Conservation (phyloP, 306 rosid genomes). For the Corylus avellana region DNA sequence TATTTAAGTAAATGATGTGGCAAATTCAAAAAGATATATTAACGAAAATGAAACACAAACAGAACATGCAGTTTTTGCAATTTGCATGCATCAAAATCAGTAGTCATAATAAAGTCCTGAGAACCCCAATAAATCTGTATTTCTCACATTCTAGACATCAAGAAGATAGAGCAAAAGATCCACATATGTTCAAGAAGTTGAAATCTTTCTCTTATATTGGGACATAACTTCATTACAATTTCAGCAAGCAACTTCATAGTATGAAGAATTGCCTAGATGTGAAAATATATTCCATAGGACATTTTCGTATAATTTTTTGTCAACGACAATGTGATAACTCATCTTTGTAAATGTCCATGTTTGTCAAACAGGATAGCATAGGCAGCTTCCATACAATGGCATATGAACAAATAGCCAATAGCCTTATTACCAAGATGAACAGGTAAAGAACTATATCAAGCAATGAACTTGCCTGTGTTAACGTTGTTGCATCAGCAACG, state of each 20-base stretch:
- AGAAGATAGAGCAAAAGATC: not conserved
- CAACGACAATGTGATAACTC: not conserved
- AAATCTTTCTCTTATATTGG: not conserved
- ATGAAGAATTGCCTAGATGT: not conserved
- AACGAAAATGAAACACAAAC: not conserved
- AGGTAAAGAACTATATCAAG: not conserved
- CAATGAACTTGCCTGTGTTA: conserved; percentile 62
- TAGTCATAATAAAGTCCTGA: not conserved
- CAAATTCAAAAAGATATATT: not conserved
- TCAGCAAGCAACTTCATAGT: not conserved
- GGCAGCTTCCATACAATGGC: not conserved
- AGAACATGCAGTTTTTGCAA: not conserved
- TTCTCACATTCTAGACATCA: not conserved
- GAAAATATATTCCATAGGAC: not conserved
- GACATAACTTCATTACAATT: not conserved
- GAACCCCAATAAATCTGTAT: too few species aligned
- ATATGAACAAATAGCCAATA: conserved; percentile 9
- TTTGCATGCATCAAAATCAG: not conserved
- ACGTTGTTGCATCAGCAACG: conserved; percentile 69
- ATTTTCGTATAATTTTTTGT: not conserved
- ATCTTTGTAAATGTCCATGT: not conserved
- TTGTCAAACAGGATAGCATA: not conserved
- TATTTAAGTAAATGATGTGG: not conserved
- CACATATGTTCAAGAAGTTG: not conserved
- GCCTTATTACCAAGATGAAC: not conserved